phyloP scores from a whole-genome alignment of 116 monocot species.

The Trichopus zeylanicus region DNA sequence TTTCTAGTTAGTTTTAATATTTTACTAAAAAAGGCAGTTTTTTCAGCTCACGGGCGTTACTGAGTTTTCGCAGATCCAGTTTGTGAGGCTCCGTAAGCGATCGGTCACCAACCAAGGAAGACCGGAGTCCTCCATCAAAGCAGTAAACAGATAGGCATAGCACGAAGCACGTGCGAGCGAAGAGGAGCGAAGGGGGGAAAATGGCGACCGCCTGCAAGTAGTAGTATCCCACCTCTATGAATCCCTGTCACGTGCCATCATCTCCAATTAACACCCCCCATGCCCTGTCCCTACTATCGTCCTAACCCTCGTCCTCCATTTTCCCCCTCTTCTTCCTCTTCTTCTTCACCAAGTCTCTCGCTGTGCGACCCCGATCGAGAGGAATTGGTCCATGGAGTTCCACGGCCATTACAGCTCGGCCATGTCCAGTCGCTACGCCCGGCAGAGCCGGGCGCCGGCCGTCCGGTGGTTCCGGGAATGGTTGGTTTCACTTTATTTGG shows the following conservation, averaged over 20 bases:
- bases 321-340: not conserved
- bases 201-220: too few species aligned
- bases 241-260: not conserved
- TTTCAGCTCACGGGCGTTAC: too few species aligned
- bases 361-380: too few species aligned
- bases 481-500: conserved; percentile 20
- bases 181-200: not conserved
- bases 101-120: too few species aligned
- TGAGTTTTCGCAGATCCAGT: too few species aligned
- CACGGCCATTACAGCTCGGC: not conserved
- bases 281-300: not conserved
- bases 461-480: conserved; percentile 78
- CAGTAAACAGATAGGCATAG: too few species aligned
- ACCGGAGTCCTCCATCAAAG: too few species aligned
- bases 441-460: conserved; percentile 21
- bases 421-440: not conserved
- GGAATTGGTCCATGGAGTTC: not conserved
- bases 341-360: not conserved
- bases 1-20: too few species aligned
- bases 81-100: too few species aligned
- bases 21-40: too few species aligned
- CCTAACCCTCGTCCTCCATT: not conserved
- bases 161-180: not conserved
- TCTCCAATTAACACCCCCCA: not conserved
- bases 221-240: too few species aligned